These are phyloP conservation scores for Spongispora temasekensis DNA, from an alignment of 1,284 basidiomycete species.

Conservation along the genomic window DNA sequence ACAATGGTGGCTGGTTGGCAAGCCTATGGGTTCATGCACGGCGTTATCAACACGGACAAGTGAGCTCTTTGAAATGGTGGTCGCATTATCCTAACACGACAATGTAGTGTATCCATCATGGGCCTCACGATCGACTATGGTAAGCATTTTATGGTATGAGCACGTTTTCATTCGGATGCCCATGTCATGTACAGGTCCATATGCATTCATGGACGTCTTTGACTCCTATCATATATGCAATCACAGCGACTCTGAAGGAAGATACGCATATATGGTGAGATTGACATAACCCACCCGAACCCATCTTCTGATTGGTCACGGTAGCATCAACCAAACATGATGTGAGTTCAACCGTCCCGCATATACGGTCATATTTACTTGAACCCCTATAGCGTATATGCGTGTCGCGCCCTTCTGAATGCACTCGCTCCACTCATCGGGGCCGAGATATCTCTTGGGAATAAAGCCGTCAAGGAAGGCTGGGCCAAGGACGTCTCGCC, in stretches of 20 bases:
- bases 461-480: constrained; percentile 53
- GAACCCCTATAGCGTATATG: constrained; percentile 58
- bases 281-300: neutral
- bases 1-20: constrained; percentile 95
- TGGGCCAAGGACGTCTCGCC: constrained; percentile 62
- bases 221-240: constrained; percentile 90
- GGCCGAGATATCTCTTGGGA: constrained; percentile 61
- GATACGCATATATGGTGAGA: constrained; percentile 82
- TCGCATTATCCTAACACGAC: constrained; percentile 11
- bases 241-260: constrained; percentile 83
- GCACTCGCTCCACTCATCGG: constrained; percentile 83
- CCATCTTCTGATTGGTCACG: constrained; percentile 8
- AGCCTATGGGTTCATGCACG: constrained; percentile 90
- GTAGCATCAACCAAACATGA: constrained; percentile 58
- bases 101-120: constrained; percentile 75
- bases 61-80: constrained; percentile 35
- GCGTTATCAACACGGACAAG: constrained; percentile 98
- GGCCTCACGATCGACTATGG: constrained; percentile 95
- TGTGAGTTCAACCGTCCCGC: constrained; percentile 38
- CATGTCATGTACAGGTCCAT: constrained; percentile 59
- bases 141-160: constrained; percentile 19
- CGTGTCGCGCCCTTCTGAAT: constrained; percentile 73
- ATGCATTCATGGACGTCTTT: constrained; percentile 94
- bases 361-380: neutral
- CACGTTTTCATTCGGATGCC: neutral